Evolutionary conservation across 139 green algal genomes (phyloP), one percentile per base, ranked within the genome.

Genomic region (Picochlorum sp.): DNA sequence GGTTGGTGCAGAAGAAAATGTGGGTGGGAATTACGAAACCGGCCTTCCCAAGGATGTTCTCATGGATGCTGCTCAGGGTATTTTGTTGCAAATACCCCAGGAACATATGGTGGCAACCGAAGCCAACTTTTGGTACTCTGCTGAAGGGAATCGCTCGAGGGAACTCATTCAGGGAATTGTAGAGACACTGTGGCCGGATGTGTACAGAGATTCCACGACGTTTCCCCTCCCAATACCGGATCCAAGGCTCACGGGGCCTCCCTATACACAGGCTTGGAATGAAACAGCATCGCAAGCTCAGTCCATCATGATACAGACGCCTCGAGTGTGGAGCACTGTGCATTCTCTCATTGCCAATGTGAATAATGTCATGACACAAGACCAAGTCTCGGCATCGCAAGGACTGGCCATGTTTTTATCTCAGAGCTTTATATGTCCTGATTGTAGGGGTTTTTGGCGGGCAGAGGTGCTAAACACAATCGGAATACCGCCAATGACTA

Each of bases 301-400:
- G 21, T 59, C 51, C 23, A 59, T 59, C 21, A 59, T 59, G 51
- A 34, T 15, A 34, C 51, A 59, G 23, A 59, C 51, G 23, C 51
- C 51, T 32, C 20, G 51, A 34, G 51, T 59, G 51, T 59, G 51
- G 51, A 38, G 21, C 21, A 59, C 51, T 5, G 13, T 59, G 9
- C 51, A 59, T 21, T 38, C 51, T 34, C 21, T 59, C 20, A 59
- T 59, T 37, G 13, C 20, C 20, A 59, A 59, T 14, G 10, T 21
- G 20, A 37, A 59, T 30, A 7, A 59, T 1, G 13, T 21, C 26
- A 59, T 59, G 51, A n/a, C n/a, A 15, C 21, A 59, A 30, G 23
- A 38, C 6, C 51, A 59, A 37, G 51, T 37, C 15, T 16, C n/a
- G 0, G 51, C 51, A 37, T 59, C 51, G 1, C 20, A 34, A 34